phyloP scores from a whole-genome alignment of 345 rosid genomes.

The Citropsis articulata region DNA sequence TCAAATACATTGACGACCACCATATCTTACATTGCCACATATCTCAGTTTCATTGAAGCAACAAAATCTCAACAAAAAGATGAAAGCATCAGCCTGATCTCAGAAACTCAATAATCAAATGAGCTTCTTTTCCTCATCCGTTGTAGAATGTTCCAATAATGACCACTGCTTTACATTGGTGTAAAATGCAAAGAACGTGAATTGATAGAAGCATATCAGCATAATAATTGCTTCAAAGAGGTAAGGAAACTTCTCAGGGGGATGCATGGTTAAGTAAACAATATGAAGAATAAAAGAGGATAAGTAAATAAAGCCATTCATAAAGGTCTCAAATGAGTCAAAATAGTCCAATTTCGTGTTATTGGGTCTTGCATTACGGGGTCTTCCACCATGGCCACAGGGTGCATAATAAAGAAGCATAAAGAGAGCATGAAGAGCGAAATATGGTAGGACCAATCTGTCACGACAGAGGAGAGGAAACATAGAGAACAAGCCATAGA shows the following conservation, averaged over 20 bases:
- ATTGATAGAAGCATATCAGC: slow-evolving; percentile 64
- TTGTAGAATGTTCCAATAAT: slow-evolving; percentile 28
- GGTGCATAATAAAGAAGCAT: slow-evolving; percentile 50
- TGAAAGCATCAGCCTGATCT: neutral
- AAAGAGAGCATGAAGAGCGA: slow-evolving; percentile 46
- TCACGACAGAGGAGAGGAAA: slow-evolving; percentile 86
- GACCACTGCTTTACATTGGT: slow-evolving; percentile 62
- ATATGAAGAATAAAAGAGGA: slow-evolving; percentile 61
- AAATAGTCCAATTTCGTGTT: slow-evolving; percentile 17
- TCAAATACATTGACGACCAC: neutral
- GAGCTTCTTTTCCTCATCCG: neutral
- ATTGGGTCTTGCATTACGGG: slow-evolving; percentile 15
- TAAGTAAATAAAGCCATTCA: slow-evolving; percentile 31
- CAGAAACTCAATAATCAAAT: slow-evolving; percentile 24
- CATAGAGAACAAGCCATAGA: slow-evolving; percentile 81
- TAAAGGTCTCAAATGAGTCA: slow-evolving; percentile 20
- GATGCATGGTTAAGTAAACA: slow-evolving; percentile 48
- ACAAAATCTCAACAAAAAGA: neutral
- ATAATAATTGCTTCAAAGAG: slow-evolving; percentile 69
- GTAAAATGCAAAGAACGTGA: slow-evolving; percentile 39
- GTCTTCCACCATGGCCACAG: slow-evolving; percentile 27
- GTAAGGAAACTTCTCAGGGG: slow-evolving; percentile 66
- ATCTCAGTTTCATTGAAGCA: neutral
- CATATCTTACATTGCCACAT: neutral
- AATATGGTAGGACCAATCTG: slow-evolving; percentile 65